Evolutionary conservation across 164 flowering plant species (phyloP).

Genomic region (Cinnamomum micranthum): DNA sequence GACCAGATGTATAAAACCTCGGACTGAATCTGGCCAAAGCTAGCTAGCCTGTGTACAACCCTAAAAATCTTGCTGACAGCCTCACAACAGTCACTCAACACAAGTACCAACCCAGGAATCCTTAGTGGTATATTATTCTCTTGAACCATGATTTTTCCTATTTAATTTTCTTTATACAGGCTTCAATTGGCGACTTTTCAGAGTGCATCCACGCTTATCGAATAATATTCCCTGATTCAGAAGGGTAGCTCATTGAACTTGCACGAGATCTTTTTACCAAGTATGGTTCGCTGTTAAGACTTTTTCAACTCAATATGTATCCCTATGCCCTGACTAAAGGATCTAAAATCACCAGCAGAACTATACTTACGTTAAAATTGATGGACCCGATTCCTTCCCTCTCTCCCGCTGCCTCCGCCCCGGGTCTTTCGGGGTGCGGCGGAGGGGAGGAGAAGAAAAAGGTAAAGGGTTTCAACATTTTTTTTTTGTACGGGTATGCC

Average conservation of each 20-base stretch:
- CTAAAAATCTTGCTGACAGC: neutral
- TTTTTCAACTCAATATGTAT: neutral
- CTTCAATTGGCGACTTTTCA: conserved; percentile 61
- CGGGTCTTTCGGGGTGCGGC: too few species aligned
- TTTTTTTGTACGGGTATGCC: too few species aligned
- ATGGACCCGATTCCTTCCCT: too few species aligned
- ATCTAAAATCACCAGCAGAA: neutral
- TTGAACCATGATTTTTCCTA: neutral
- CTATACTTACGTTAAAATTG: conserved; percentile 7
- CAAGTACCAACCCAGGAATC: neutral
- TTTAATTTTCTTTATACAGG: conserved; percentile 30
- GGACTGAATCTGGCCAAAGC: too few species aligned
- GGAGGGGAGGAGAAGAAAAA: too few species aligned
- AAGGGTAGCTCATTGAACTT: conserved; percentile 57
- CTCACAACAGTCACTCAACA: neutral
- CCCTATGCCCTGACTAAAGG: neutral
- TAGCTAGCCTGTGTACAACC: too few species aligned
- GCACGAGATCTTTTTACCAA: conserved; percentile 49
- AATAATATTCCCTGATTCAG: conserved; percentile 88
- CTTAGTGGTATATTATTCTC: neutral
- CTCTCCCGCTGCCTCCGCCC: too few species aligned
- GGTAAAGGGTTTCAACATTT: too few species aligned
- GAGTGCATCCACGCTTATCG: conserved; percentile 89
- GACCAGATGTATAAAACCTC: too few species aligned
- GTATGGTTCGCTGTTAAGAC: conserved; percentile 11